A percentile compares a stretch with the other conserved stretches of the same genome.
These are phyloP conservation scores for Pseudozyma tsukubaensis DNA, from an alignment of 1,284 basidiomycete genomes.

Conservation along the genomic window DNA sequence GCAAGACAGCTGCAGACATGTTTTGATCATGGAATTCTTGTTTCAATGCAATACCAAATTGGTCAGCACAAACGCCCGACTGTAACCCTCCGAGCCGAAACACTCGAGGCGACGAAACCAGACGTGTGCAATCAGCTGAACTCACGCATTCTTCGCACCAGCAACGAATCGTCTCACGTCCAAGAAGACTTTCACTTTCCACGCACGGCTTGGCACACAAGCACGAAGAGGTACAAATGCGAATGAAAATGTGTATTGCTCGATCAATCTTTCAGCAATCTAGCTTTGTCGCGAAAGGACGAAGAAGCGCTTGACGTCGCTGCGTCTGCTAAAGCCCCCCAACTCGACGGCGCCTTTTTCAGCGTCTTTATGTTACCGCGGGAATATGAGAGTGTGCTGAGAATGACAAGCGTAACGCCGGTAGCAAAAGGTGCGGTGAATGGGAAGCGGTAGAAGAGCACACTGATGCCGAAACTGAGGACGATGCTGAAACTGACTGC, in stretches of 20 bases:
- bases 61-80: too few species aligned
- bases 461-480: slow-evolving; percentile 88
- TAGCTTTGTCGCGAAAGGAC: slow-evolving; percentile 32
- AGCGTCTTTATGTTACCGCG: slow-evolving; percentile 23
- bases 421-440: slow-evolving; percentile 86
- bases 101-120: too few species aligned
- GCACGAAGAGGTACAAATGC: too few species aligned
- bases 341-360: slow-evolving; percentile 8
- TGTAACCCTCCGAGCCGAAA: too few species aligned
- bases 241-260: too few species aligned
- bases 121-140: too few species aligned
- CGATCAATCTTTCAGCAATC: slow-evolving; percentile 23
- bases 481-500: slow-evolving; percentile 92
- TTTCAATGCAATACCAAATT: too few species aligned
- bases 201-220: too few species aligned
- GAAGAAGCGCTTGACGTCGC: slow-evolving; percentile 20
- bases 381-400: slow-evolving; percentile 85
- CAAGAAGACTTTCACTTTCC: too few species aligned
- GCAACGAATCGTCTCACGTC: too few species aligned
- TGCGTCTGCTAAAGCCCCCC: slow-evolving; percentile 26
- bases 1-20: slow-evolving; percentile 35
- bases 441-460: slow-evolving; percentile 85
- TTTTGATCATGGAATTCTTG: slow-evolving; percentile 19
- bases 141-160: too few species aligned
- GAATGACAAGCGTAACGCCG: slow-evolving; percentile 83